Evolutionary conservation across 2,329 filamentous ascomycete species (phyloP).

Genomic region (Diaporthe sp.): DNA sequence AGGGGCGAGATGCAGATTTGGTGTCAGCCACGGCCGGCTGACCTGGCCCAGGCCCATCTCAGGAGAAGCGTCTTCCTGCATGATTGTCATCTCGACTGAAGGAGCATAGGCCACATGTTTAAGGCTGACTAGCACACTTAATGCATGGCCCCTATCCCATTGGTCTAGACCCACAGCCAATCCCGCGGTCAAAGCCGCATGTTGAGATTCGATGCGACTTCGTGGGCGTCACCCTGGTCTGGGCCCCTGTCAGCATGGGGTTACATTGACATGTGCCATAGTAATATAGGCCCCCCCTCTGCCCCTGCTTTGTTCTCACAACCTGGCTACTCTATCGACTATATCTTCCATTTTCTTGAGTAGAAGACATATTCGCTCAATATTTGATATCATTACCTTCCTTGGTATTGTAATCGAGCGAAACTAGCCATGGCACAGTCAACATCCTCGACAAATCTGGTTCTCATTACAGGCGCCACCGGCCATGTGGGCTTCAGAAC

Average conservation of each 20-base stretch:
- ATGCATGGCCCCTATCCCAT: conserved; percentile 5
- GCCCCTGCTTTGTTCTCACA: neutral
- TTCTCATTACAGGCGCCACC: conserved; percentile 41
- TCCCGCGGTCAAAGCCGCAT: neutral
- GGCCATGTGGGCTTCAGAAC: conserved; percentile 42
- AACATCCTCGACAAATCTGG: conserved; percentile 34
- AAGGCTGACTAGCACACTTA: conserved; percentile 18
- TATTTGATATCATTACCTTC: neutral
- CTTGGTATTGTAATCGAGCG: neutral
- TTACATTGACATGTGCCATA: neutral
- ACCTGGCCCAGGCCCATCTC: conserved; percentile 12
- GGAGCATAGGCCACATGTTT: conserved; percentile 1
- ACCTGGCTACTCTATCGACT: neutral
- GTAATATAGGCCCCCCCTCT: conserved; percentile 4
- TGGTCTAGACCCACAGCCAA: conserved; percentile 7
- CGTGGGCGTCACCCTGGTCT: neutral
- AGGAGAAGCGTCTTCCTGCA: conserved; percentile 14
- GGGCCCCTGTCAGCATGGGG: neutral
- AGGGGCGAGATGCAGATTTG: conserved; percentile 1
- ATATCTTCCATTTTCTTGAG: neutral
- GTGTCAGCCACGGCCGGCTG: conserved; percentile 28
- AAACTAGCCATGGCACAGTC: neutral
- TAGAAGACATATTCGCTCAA: neutral
- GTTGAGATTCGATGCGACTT: neutral
- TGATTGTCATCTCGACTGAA: neutral